A percentile compares a stretch with the other conserved stretches of the same genome.
Conservation (phyloP, 768 basidiomycete species). For the Suillus hirtellus region DNA sequence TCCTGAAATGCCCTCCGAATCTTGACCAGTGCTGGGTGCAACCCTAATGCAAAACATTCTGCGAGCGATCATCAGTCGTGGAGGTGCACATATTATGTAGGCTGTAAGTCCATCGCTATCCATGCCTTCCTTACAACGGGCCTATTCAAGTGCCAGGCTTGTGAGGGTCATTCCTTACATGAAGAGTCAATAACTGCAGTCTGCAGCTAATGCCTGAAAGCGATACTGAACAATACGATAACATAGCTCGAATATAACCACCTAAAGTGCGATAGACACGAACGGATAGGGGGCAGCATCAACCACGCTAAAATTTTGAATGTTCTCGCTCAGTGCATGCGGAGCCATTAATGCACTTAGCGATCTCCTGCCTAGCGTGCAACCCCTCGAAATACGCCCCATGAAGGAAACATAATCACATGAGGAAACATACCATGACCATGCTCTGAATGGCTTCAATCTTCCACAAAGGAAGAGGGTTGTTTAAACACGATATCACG, state of each 20-base stretch:
- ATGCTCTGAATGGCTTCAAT: too few species aligned
- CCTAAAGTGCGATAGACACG: not conserved
- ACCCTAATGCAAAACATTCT: not conserved
- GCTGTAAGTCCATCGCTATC: not conserved
- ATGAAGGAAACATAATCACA: too few species aligned
- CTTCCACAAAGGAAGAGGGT: too few species aligned
- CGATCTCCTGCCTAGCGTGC: too few species aligned
- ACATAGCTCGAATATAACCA: not conserved
- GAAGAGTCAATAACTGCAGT: not conserved
- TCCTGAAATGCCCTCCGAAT: not conserved
- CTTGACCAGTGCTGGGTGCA: not conserved
- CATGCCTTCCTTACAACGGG: too few species aligned
- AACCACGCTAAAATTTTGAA: slow-evolving; percentile 24
- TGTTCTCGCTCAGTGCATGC: slow-evolving; percentile 16
- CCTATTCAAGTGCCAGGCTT: too few species aligned
- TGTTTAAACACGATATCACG: too few species aligned
- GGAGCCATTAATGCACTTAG: too few species aligned
- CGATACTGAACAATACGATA: not conserved
- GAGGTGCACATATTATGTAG: not conserved
- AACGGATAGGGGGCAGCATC: slow-evolving; percentile 37
- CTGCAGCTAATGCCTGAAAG: not conserved
- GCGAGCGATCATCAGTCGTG: not conserved
- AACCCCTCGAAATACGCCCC: too few species aligned
- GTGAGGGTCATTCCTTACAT: not conserved
- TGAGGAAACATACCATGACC: too few species aligned